Percentiles rank a stretch among this genome's conserved stretches.
These are phyloP conservation scores for Hortaea sp. DNA, from an alignment of 2,329 filamentous ascomycete genomes.

Conservation along the genomic window DNA sequence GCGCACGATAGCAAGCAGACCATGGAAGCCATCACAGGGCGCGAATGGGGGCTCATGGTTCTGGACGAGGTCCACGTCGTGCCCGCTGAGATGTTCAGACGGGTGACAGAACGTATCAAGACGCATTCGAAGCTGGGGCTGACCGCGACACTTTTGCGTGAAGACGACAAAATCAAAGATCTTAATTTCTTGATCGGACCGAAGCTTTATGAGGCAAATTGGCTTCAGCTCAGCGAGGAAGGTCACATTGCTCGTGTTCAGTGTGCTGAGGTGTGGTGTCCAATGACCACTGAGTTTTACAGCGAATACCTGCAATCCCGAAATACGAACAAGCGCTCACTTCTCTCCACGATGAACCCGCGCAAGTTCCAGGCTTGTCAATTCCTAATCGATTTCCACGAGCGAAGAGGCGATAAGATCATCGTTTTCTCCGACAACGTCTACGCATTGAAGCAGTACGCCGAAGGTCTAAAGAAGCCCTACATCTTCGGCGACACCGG, in stretches of 20 bases:
- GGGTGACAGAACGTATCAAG: constrained; percentile 85
- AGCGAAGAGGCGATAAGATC: constrained; percentile 88
- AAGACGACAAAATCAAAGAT: constrained; percentile 97
- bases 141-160: constrained; percentile 84
- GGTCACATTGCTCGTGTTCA: constrained; percentile 95
- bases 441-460: constrained; percentile 80
- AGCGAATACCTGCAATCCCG: constrained; percentile 69
- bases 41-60: constrained; percentile 96
- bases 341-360: constrained; percentile 95
- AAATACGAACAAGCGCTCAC: constrained; percentile 53
- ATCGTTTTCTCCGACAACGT: constrained; percentile 98
- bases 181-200: constrained; percentile 95
- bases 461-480: constrained; percentile 70
- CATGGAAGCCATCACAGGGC: constrained; percentile 82
- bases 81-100: constrained; percentile 89
- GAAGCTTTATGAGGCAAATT: constrained; percentile 96
- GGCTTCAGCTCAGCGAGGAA: constrained; percentile 96
- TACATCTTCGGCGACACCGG: constrained; percentile 87
- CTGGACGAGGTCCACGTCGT: constrained; percentile 97
- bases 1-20: constrained; percentile 93
- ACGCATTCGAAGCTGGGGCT: constrained; percentile 91
- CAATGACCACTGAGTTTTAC: constrained; percentile 98
- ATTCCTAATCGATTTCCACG: constrained; percentile 96
- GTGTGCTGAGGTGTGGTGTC: constrained; percentile 97
- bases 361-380: constrained; percentile 95